Evolutionary conservation across 768 basidiomycete genomes (phyloP).

Genomic region (Boletus rufocinnamomeus): DNA sequence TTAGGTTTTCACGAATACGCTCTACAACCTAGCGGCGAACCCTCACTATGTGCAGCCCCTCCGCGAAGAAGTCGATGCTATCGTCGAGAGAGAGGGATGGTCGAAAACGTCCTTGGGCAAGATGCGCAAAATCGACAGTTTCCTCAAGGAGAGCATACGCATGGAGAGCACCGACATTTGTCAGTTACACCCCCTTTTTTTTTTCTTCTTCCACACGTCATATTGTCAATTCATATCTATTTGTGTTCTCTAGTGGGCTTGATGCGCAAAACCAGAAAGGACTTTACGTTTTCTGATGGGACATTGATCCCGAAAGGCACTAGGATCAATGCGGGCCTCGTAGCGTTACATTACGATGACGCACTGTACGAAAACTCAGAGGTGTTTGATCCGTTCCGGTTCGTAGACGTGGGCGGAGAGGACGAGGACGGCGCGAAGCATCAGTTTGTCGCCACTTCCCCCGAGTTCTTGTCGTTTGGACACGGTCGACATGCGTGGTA

Average conservation of each 20-base stretch:
- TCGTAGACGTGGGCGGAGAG: conserved; percentile 37
- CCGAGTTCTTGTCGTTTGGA: conserved; percentile 39
- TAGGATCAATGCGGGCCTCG: neutral
- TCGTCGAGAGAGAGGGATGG: neutral
- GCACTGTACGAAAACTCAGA: conserved; percentile 34
- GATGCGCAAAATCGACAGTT: conserved; percentile 42
- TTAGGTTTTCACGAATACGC: neutral
- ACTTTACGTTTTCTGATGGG: conserved; percentile 39
- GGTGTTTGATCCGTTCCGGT: conserved; percentile 51
- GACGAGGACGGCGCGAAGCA: conserved; percentile 36
- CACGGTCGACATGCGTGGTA: conserved; percentile 26
- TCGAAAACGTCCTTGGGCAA: conserved; percentile 13
- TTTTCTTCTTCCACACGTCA: neutral
- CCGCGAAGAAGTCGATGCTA: conserved; percentile 39
- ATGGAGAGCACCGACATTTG: conserved; percentile 22
- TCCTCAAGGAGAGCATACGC: conserved; percentile 39
- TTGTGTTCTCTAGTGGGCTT: conserved; percentile 25
- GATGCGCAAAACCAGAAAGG: conserved; percentile 32
- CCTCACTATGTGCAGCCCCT: conserved; percentile 21
- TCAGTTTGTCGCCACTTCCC: conserved; percentile 37
- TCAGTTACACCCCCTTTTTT: neutral
- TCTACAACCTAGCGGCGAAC: neutral
- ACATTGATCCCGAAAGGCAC: conserved; percentile 36
- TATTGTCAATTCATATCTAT: too few relatives aligned
- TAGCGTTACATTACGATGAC: conserved; percentile 13